Conservation (phyloP, 345 rosid species). For the Camelina neglecta region DNA sequence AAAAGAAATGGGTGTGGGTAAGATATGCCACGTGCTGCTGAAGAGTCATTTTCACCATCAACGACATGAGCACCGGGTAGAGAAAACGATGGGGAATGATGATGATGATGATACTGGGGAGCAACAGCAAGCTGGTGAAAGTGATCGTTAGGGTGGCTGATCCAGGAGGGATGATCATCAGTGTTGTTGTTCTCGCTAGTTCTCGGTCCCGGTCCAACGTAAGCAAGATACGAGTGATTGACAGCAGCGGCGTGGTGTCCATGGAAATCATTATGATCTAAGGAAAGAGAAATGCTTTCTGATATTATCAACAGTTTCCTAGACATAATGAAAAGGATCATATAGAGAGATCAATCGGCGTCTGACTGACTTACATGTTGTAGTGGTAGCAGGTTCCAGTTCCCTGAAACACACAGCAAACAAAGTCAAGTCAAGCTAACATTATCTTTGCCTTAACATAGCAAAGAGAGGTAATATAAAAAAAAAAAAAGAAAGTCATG, state of each 20-base stretch:
- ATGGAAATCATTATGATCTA: conserved; percentile 60
- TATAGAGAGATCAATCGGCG: conserved; percentile 20
- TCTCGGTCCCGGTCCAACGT: conserved; percentile 54
- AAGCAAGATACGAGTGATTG: conserved; percentile 64
- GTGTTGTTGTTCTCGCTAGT: conserved; percentile 50
- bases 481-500: not conserved
- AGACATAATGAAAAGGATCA: conserved; percentile 27
- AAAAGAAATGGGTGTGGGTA: conserved; percentile 53
- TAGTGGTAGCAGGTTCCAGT: conserved; percentile 60
- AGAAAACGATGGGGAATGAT: conserved; percentile 51
- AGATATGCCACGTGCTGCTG: conserved; percentile 53
- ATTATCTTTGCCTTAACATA: not conserved
- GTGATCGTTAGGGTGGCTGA: conserved; percentile 51
- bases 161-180: conserved; percentile 62
- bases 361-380: conserved; percentile 59
- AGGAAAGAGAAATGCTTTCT: conserved; percentile 18
- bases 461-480: conserved; percentile 9
- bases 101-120: conserved; percentile 52
- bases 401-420: conserved; percentile 56
- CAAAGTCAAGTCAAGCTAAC: too few species aligned
- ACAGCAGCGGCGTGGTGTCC: conserved; percentile 55
- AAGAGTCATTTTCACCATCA: conserved; percentile 54
- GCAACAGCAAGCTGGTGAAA: conserved; percentile 58
- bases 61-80: conserved; percentile 48
- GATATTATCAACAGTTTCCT: conserved; percentile 21